phyloP scores from a whole-genome alignment of 208 protist genomes.

The Porcisia hertigi region DNA sequence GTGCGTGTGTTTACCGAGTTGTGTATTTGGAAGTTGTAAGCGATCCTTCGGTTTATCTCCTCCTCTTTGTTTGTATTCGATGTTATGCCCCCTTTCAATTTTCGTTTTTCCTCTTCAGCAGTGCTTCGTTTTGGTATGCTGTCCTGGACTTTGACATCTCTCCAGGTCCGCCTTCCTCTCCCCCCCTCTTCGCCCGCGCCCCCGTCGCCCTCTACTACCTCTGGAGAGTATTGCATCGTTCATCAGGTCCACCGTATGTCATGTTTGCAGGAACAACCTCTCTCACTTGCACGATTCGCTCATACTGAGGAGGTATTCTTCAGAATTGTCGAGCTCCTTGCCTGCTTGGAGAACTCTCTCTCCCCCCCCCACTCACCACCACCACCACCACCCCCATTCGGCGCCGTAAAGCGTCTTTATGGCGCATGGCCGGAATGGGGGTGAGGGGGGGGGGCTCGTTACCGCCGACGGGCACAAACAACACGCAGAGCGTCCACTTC shows the following conservation, averaged over 20 bases:
- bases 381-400: no score
- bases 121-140: constrained; percentile 3
- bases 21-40: background rate
- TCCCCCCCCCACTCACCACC: no score
- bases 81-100: constrained; percentile 5
- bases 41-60: background rate
- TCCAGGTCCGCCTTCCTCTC: background rate
- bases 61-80: background rate
- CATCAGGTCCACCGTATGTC: background rate
- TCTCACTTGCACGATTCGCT: background rate
- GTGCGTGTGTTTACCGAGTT: background rate
- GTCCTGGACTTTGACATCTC: background rate
- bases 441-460: no score
- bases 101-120: background rate
- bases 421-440: no score
- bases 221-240: background rate
- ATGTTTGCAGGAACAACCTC: background rate
- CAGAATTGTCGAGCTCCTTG: background rate
- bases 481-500: no score
- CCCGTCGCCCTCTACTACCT: background rate
- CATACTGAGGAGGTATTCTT: background rate
- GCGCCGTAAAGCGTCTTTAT: no score
- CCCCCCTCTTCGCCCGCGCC: background rate
- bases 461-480: no score
- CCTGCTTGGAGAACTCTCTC: background rate